Evolutionary conservation across 345 rosid genomes (phyloP), one percentile per base, ranked within the genome.

Genomic region (Syzygium aromaticum): DNA sequence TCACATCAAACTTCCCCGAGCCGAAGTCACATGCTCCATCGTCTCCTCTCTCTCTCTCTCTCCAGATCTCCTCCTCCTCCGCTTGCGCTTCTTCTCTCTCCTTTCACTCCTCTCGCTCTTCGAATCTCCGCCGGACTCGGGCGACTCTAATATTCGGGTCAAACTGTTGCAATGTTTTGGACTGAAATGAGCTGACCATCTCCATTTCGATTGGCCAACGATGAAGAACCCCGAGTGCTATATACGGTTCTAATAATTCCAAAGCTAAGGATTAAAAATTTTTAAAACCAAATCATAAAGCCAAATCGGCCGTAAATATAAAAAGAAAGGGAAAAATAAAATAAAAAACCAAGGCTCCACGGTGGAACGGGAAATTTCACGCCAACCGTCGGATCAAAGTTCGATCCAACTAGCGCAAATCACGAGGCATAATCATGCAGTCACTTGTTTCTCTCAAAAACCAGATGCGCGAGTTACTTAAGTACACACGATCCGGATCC

Each of bases 1-100:
- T 90, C 86, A 90, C 93, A 54, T 87, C 89, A 0, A 93, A 89
- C 89, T 93, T 93, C 84, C 93, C 90, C 19, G 94, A 91, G 77
- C 90, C 89, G 40, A 89, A 90, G 23, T 88, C 90, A 89, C 89
- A 61, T 59, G 86, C 91, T 6, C 87, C 88, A 21, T 84, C 87
- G 90, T 88, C 93, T 84, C 91, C 88, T 89, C 89, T 91, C 89
- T 40, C 43, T 40, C 43, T 40, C 43, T 33, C 38, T 89, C 92
- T 87, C 88, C 89, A 77, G 88, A 77, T 23, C 86, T 87, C 88
- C 77, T 90, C 59, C 78, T 78, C 86, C 85, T 90, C 89, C 87
- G 89, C 88, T 86, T 87, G 88, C 86, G 92, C 88, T 90, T 93
- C 88, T 86, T 88, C 78, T 88, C 92, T 86, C 78, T 89, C 78